Conservation (phyloP, 495 filamentous ascomycete genomes). For the Annulohypoxylon stygium region DNA sequence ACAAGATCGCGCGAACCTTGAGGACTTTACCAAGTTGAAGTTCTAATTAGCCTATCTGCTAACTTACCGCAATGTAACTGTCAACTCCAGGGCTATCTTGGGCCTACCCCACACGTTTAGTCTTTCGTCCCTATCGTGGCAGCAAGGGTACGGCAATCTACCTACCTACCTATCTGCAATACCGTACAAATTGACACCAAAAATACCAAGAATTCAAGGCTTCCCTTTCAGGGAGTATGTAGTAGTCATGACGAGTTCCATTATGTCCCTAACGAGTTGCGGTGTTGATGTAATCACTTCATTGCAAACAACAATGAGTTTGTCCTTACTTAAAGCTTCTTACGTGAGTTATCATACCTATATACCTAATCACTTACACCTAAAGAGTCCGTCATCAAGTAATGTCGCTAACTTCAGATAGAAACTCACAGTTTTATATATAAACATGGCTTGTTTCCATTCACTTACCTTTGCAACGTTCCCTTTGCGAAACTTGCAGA, state of each 20-base stretch:
- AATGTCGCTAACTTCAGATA: neutral
- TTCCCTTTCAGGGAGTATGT: constrained; percentile 26
- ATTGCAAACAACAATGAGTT: neutral
- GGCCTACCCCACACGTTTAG: constrained; percentile 32
- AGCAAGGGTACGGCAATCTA: neutral
- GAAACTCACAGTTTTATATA: neutral
- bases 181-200: too few relatives aligned
- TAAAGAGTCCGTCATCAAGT: neutral
- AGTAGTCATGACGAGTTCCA: constrained; percentile 4
- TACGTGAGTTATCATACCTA: neutral
- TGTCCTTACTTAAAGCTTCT: neutral
- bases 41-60: constrained; percentile 39
- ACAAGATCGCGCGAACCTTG: constrained; percentile 32
- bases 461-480: neutral
- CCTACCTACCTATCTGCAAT: neutral
- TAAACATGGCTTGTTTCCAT: constrained; percentile 6
- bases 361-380: neutral
- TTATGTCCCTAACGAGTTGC: neutral
- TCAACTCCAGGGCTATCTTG: neutral
- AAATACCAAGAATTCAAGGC: neutral
- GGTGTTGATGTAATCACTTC: constrained; percentile 10
- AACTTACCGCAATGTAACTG: constrained; percentile 3
- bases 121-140: neutral
- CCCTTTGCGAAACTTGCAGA: neutral
- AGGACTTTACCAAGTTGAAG: constrained; percentile 20